Percentiles rank a stretch among this genome's conserved stretches.
phyloP scores from a whole-genome alignment of 2,329 filamentous ascomycete species.

The Thermothelomyces thermophilus region DNA sequence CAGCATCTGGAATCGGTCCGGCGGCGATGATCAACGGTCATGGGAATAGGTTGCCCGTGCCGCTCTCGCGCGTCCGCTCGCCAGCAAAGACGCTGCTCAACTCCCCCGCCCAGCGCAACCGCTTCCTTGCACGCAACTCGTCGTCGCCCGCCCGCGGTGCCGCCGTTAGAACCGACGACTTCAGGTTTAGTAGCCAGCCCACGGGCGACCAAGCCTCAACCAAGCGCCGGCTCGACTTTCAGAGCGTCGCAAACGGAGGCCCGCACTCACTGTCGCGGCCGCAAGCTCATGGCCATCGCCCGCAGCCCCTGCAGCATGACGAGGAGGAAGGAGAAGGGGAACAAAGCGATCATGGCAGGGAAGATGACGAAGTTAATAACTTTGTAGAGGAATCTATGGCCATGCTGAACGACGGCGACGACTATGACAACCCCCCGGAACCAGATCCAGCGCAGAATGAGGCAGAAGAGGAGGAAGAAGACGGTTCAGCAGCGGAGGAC shows the following conservation, averaged over 20 bases:
- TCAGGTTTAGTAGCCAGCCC: constrained; percentile 18
- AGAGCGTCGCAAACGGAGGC: constrained; percentile 23
- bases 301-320: constrained; percentile 6
- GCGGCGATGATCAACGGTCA: constrained; percentile 47
- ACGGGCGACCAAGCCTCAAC: constrained; percentile 34
- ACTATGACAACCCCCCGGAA: constrained; percentile 22
- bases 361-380: constrained; percentile 27
- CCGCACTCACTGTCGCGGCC: constrained; percentile 23
- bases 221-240: constrained; percentile 51
- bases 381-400: constrained; percentile 37
- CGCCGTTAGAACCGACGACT: constrained; percentile 22
- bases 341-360: constrained; percentile 27
- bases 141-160: constrained; percentile 44
- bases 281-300: constrained; percentile 20
- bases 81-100: constrained; percentile 57
- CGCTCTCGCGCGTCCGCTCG: constrained; percentile 43
- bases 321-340: constrained; percentile 17
- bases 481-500: constrained; percentile 9
- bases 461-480: constrained; percentile 15
- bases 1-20: constrained; percentile 39
- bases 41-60: constrained; percentile 41
- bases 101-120: constrained; percentile 57
- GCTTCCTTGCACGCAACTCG: constrained; percentile 44
- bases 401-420: constrained; percentile 31
- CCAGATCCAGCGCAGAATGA: constrained; percentile 28